Evolutionary conservation across 371 early-diverging fungal genomes (phyloP).

Genomic region (Lichtheimia hyalospora): DNA sequence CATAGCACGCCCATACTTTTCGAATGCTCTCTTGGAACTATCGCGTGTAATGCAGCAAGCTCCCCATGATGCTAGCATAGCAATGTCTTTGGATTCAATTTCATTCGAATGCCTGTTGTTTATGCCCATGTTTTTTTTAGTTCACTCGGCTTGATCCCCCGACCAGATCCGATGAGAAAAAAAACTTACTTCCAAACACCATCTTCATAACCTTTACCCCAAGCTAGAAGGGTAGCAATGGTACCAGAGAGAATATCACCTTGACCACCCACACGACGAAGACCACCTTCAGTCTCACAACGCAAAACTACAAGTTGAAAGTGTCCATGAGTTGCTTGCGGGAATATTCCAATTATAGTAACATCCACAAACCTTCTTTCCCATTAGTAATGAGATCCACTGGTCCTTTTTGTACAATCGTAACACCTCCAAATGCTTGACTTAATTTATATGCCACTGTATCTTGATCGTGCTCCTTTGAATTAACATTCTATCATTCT

Average conservation of each 20-base stretch:
- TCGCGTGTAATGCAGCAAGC: constrained; percentile 69
- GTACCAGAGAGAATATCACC: constrained; percentile 96
- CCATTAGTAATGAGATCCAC: constrained; percentile 83
- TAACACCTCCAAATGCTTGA: constrained; percentile 63
- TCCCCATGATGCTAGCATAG: constrained; percentile 71
- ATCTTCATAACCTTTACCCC: constrained; percentile 72
- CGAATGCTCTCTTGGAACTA: constrained; percentile 68
- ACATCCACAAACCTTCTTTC: constrained; percentile 44
- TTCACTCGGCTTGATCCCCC: background rate
- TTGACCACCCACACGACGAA: constrained; percentile 97
- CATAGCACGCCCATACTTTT: constrained; percentile 69
- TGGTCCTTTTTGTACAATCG: constrained; percentile 85
- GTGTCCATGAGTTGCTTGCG: background rate
- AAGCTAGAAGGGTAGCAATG: constrained; percentile 86
- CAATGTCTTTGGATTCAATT: constrained; percentile 46
- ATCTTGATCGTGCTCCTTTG: constrained; percentile 32
- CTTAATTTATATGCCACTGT: constrained; percentile 47
- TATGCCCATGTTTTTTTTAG: background rate
- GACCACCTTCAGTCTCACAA: constrained; percentile 70
- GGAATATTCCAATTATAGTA: constrained; percentile 1
- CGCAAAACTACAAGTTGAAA: constrained; percentile 49
- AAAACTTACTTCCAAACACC: constrained; percentile 58
- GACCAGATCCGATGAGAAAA: background rate
- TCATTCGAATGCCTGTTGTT: constrained; percentile 35
- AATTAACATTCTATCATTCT: constrained; percentile 35